Evolutionary conservation across 331 rosid genomes (phyloP).

Genomic region (Cydonia oblonga): DNA sequence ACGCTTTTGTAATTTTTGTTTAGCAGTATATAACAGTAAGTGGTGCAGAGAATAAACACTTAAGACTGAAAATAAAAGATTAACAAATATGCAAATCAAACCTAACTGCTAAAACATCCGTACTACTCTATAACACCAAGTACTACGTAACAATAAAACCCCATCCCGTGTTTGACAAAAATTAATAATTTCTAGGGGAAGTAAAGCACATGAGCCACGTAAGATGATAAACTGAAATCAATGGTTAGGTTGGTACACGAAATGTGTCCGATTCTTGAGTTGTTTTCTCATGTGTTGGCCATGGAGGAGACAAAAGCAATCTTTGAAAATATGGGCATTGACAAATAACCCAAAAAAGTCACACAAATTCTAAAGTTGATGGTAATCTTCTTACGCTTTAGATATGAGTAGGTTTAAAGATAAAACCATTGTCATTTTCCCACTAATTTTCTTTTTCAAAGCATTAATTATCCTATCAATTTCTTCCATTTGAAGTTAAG

Average conservation of each 20-base stretch:
- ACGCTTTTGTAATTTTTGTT: too few relatives aligned
- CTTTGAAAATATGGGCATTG: constrained; percentile 22
- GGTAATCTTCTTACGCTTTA: background rate
- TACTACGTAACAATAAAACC: too few relatives aligned
- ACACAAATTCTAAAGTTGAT: constrained; percentile 1
- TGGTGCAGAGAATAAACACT: too few relatives aligned
- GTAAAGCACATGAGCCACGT: background rate
- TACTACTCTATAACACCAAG: too few relatives aligned
- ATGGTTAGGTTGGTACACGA: constrained; percentile 9
- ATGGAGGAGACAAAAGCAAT: constrained; percentile 17
- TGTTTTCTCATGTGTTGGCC: constrained; percentile 20
- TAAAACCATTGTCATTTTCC: background rate
- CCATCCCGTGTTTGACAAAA: background rate
- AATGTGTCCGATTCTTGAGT: constrained; percentile 12
- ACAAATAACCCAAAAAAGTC: constrained; percentile 15
- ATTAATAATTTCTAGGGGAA: background rate
- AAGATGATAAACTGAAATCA: background rate
- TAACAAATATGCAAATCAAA: too few relatives aligned
- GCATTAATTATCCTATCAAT: background rate
- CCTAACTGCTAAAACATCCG: too few relatives aligned
- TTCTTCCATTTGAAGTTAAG: background rate
- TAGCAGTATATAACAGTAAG: too few relatives aligned
- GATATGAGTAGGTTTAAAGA: background rate
- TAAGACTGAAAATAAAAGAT: too few relatives aligned
- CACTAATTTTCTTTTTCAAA: background rate